phyloP scores from a whole-genome alignment of 148 eudicot species.

The Rhododendron ovatum region DNA sequence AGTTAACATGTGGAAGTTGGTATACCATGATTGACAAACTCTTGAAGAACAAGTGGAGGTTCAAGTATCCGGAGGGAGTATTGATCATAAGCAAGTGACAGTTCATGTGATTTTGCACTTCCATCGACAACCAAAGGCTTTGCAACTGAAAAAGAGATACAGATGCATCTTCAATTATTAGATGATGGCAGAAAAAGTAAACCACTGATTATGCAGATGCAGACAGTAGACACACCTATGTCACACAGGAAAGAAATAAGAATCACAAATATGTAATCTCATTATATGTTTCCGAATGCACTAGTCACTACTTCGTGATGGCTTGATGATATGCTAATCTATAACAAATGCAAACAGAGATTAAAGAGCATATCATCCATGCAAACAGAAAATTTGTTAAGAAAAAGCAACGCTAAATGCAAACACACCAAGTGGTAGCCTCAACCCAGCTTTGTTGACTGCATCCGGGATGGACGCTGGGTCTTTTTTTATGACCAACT shows the following conservation, averaged over 20 bases:
- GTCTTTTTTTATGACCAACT: conserved; percentile 74
- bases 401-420: not conserved
- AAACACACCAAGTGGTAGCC: conserved; percentile 77
- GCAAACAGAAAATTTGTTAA: not conserved
- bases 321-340: not conserved
- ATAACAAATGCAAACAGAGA: not conserved
- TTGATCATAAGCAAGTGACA: conserved; percentile 85
- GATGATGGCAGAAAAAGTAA: not conserved
- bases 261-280: not conserved
- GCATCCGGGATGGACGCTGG: conserved; percentile 70
- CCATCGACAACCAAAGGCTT: conserved; percentile 85
- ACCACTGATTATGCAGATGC: not conserved
- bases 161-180: conserved; percentile 3
- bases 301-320: not conserved
- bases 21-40: conserved; percentile 93
- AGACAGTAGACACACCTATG: not conserved
- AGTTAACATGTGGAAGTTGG: not conserved
- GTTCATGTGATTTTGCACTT: conserved; percentile 77
- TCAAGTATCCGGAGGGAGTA: conserved; percentile 78
- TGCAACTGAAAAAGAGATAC: conserved; percentile 58
- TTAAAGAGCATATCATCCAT: not conserved
- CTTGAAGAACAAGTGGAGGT: conserved; percentile 93
- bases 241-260: not conserved
- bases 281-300: not conserved
- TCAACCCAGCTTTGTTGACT: conserved; percentile 67